Evolutionary conservation across 2,329 filamentous ascomycete genomes (phyloP), one percentile per base, ranked within the genome.

Genomic region (Xylaria arbuscula): DNA sequence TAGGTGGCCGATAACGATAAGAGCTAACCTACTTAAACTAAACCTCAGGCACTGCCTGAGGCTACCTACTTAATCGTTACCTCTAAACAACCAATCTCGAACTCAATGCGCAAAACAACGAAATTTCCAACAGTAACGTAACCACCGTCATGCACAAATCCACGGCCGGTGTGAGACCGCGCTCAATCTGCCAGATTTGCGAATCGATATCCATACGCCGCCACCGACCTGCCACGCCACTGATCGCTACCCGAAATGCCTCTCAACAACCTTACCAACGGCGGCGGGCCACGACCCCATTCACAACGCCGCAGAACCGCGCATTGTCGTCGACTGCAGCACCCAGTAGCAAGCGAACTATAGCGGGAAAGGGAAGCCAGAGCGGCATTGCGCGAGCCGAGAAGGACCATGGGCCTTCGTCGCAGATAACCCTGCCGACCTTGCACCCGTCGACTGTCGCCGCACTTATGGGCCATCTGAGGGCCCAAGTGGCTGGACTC

Each of bases 231-330:
- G 68, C 72, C 28, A 72, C 67, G 38, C 66, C 73, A 1, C 7
- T 67, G 40, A 62, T 70, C 34, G 62, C 53, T 75, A 80, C 56
- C 80, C 84, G 62, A 73, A 80, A 60, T 68, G 53, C 65, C 60
- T 67, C 78, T 68, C 70, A 68, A 51, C 45, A 69, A 64, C 67
- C 51, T 2, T 63, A 24, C 19, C 38, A 57, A 8, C 9, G 47
- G 22, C 51, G 69, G 19, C 67, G 32, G 34, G 22, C 48, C 15
- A 47, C 47, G 22, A 60, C 45, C 47, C 6, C 64, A 22, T 62
- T 48, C 7, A 15, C 48, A 40, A 6, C 58, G 9, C 22, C 28
- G 10, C 57, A 57, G 17, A 51, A 10, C 13, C 65, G 66, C 24
- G 10, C 62, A 24, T 54, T 62, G 1, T 66, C 54, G 4, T 64